phyloP scores from a whole-genome alignment of 1,284 basidiomycete genomes.

The Trichosporon sp. region DNA sequence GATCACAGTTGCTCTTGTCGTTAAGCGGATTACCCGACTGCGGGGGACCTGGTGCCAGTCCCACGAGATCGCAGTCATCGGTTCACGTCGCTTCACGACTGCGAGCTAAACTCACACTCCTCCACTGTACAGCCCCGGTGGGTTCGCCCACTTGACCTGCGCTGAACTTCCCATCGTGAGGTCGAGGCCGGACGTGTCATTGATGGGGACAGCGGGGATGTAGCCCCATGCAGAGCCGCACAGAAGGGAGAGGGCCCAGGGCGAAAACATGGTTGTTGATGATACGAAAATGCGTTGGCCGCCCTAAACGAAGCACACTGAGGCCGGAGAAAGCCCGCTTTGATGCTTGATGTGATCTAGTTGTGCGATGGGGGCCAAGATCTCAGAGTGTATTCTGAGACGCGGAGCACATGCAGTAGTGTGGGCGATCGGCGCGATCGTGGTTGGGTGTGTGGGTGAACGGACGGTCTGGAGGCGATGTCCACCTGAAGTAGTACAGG shows the following conservation, averaged over 20 bases:
- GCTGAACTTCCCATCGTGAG: constrained; percentile 46
- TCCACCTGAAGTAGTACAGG: neutral
- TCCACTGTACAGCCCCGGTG: constrained; percentile 33
- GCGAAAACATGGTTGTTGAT: neutral
- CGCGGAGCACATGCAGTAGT: neutral
- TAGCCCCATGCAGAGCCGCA: constrained; percentile 28
- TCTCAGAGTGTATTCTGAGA: neutral
- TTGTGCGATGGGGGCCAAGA: neutral
- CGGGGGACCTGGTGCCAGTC: neutral
- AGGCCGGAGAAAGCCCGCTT: neutral
- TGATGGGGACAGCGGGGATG: constrained; percentile 67
- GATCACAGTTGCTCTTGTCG: neutral
- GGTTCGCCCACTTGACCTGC: constrained; percentile 59
- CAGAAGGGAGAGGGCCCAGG: neutral
- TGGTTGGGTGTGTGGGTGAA: neutral
- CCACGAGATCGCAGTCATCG: neutral
- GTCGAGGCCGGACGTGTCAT: constrained; percentile 56
- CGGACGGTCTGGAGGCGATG: neutral
- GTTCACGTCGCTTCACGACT: neutral
- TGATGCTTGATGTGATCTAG: neutral
- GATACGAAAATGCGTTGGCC: neutral
- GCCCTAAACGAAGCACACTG: neutral
- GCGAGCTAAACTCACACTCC: constrained; percentile 32
- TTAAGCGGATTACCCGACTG: neutral
- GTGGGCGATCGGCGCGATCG: neutral